phyloP scores from a whole-genome alignment of 139 green algal species.

The Chlorella sorokiniana region DNA sequence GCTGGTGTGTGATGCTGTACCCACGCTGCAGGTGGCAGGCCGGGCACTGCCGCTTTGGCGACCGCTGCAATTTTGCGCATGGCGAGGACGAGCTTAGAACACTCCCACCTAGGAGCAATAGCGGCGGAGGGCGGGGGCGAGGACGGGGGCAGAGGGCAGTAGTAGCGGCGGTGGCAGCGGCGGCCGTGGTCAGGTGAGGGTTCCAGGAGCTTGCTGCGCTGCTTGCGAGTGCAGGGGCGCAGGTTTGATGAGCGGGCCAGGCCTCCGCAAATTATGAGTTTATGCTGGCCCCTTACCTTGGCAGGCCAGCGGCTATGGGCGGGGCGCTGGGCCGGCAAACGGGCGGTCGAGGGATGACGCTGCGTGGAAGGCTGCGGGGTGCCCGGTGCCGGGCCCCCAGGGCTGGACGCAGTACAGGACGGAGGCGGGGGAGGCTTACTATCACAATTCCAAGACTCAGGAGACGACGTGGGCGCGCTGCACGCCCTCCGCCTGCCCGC shows the following conservation, averaged over 20 bases:
- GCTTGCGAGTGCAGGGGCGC: not conserved
- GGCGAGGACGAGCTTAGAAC: constrained; percentile 87
- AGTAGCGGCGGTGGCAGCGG: not conserved
- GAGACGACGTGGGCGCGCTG: constrained; percentile 12
- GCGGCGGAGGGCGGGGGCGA: no score
- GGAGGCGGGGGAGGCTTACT: constrained; percentile 68
- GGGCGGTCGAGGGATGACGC: constrained; percentile 34
- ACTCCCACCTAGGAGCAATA: constrained; percentile 50
- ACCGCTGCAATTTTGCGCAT: constrained; percentile 95
- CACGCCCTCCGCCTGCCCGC: not conserved
- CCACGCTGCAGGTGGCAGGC: constrained; percentile 68
- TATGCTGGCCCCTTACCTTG: no score
- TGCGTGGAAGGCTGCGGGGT: constrained; percentile 58
- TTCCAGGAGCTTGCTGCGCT: no score
- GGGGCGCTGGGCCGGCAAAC: constrained; percentile 10
- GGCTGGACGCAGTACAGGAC: constrained; percentile 62
- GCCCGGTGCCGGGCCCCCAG: constrained; percentile 68
- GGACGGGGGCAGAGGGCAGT: not conserved
- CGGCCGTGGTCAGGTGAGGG: constrained; percentile 18
- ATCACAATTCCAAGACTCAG: constrained; percentile 63
- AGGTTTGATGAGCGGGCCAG: not conserved
- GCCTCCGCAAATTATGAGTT: not conserved
- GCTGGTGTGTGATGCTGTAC: no score
- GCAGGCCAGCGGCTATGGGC: not conserved
- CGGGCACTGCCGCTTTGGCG: constrained; percentile 90